phyloP scores from a whole-genome alignment of 768 basidiomycete genomes.

The Cyclocybe aegerita region DNA sequence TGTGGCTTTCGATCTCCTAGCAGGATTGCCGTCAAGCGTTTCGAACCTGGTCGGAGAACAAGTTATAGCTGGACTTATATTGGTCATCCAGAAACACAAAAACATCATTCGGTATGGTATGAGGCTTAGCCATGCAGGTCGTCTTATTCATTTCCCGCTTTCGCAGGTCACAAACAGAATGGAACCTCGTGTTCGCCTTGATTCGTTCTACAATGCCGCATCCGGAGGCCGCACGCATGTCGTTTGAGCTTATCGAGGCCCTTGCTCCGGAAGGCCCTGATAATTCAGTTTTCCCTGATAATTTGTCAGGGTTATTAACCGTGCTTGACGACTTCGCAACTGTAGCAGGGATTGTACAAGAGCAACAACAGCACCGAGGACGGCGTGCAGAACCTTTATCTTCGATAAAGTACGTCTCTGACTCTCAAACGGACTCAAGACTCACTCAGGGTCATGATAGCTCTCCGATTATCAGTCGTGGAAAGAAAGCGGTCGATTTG shows the following conservation, averaged over 20 bases:
- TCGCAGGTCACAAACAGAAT: conserved; percentile 85
- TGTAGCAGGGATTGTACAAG: conserved; percentile 58
- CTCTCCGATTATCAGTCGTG: conserved; percentile 77
- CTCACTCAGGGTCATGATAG: conserved; percentile 31
- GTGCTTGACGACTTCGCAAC: conserved; percentile 87
- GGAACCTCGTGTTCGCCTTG: conserved; percentile 89
- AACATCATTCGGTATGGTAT: conserved; percentile 61
- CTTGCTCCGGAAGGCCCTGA: conserved; percentile 64
- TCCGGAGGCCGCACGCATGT: conserved; percentile 81
- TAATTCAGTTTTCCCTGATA: conserved; percentile 70
- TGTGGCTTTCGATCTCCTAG: conserved; percentile 87
- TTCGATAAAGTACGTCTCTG: conserved; percentile 44
- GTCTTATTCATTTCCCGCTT: conserved; percentile 4
- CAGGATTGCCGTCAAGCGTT: conserved; percentile 74
- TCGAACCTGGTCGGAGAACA: conserved; percentile 89
- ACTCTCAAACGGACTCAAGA: background rate
- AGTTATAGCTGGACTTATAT: conserved; percentile 76
- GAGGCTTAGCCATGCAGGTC: background rate
- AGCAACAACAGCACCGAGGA: conserved; percentile 54
- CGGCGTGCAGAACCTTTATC: conserved; percentile 51
- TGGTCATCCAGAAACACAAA: conserved; percentile 76
- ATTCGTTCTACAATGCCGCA: conserved; percentile 84
- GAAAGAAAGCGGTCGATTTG: conserved; percentile 79
- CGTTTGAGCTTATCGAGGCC: conserved; percentile 74
- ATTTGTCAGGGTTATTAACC: conserved; percentile 75